Base-by-base conservation (phyloP, 2,329 filamentous ascomycete species). In the Botrytis porri region DNA sequence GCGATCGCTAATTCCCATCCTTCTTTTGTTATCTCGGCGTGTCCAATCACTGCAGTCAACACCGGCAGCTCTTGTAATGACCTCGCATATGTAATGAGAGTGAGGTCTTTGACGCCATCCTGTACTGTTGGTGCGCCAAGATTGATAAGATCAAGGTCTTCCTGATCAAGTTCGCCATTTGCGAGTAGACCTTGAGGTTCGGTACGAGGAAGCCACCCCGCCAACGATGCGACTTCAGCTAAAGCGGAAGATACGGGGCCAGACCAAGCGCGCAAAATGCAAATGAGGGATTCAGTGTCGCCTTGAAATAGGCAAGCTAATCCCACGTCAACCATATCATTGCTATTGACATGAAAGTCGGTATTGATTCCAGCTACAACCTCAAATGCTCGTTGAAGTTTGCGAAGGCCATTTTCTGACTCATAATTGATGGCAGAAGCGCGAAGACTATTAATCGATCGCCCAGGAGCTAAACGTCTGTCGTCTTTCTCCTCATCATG, bases 1-100 rank as follows among this genome's bases (percentile, higher is more conserved):
- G 94, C 89, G 61, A 98, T 90, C 0, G 94, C 92, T 79, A 98
- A 84, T 83, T 98, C 94, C 95, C 95, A 98, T 14, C 95, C 95
- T 77, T 95, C 91, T 54, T 87, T 85, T 22, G 82, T 79, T 20
- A 82, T 80, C 35, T 76, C 75, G n/a, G 73, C 70, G 35, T 78
- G 81, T 39, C 76, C 78, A 54, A 79, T 69, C 22, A 61, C 72
- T 35, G 64, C 64, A 37, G 76, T 74, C 25, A 81, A 62, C 32
- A 73, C 57, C 87, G 85, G 75, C 86, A 86, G 74, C 86, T 86
- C 45, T 29, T 91, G 86, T 32, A 95, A 81, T 37, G 88, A 86
- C 69, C 90, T 86, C 0, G 95, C 92, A 81, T 97, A 98, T 65
- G 89, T 84, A 10, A 91, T 87, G 10, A 98, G 85, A 5, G 95